A percentile compares a stretch with the other conserved stretches of the same genome.
These are phyloP conservation scores for Diospyros lotus DNA, from an alignment of 148 eudicot genomes.

Conservation along the genomic window DNA sequence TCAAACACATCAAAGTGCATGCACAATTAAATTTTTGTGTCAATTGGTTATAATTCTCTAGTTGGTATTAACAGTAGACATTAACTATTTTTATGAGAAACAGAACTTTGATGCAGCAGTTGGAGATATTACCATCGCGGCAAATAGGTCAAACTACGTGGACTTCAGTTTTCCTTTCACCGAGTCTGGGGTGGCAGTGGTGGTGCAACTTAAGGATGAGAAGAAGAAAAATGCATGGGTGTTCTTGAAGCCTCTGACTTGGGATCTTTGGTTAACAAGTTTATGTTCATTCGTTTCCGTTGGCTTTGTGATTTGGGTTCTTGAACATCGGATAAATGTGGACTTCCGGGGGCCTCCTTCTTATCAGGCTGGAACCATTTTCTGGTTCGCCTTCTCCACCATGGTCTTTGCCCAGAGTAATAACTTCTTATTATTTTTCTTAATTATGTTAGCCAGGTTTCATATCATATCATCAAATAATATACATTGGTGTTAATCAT, in stretches of 20 bases:
- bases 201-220: constrained; percentile 28
- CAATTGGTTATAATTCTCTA: no score
- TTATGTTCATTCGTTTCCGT: not conserved
- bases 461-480: no score
- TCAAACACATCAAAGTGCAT: no score
- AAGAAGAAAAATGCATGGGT: constrained; percentile 47
- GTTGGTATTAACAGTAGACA: not conserved
- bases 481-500: no score
- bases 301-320: not conserved
- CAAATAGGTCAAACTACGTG: constrained; percentile 29
- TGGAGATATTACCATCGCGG: constrained; percentile 37
- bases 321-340: constrained; percentile 21
- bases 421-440: no score
- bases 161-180: constrained; percentile 51
- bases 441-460: no score
- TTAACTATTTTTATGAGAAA: not conserved
- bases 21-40: no score
- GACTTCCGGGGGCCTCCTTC: constrained; percentile 44
- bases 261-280: constrained; percentile 42
- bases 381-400: constrained; percentile 53
- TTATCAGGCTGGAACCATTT: constrained; percentile 34
- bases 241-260: constrained; percentile 43
- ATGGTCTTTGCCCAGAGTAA: constrained; percentile 52
- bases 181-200: constrained; percentile 44
- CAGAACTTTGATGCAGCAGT: constrained; percentile 32